phyloP scores from a whole-genome alignment of 345 rosid genomes.

The Capsella bursapastoris region DNA sequence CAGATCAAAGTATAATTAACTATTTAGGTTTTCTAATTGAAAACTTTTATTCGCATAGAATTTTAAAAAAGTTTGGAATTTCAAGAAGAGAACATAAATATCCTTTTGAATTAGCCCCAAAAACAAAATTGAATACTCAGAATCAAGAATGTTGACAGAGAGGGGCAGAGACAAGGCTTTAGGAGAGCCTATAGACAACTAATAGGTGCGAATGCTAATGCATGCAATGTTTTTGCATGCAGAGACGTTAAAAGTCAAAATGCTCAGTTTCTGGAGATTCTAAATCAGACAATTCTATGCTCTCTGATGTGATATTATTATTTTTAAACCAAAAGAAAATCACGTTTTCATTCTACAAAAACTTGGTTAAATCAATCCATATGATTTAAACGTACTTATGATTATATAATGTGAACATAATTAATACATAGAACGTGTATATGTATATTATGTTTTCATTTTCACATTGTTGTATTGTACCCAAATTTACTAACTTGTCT shows the following conservation, averaged over 20 bases:
- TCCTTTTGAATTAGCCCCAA: conserved; percentile 17
- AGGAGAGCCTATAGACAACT: conserved; percentile 39
- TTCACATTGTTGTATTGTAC: conserved; percentile 27
- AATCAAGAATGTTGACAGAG: conserved; percentile 44
- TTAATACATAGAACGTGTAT: conserved; percentile 6
- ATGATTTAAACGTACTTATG: neutral
- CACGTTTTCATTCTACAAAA: neutral
- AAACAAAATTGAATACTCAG: conserved; percentile 10
- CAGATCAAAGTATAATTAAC: neutral
- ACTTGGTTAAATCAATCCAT: neutral
- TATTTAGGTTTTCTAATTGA: neutral
- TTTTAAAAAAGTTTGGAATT: neutral
- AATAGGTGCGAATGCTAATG: conserved; percentile 47
- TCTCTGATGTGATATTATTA: conserved; percentile 21
- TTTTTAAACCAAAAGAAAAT: neutral
- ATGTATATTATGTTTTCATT: neutral
- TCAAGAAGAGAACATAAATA: conserved; percentile 21
- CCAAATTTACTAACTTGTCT: conserved; percentile 32
- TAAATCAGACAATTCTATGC: conserved; percentile 21
- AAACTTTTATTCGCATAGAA: neutral
- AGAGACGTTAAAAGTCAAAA: conserved; percentile 45
- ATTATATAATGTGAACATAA: conserved; percentile 6
- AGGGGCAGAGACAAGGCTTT: conserved; percentile 30
- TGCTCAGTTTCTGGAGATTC: conserved; percentile 45
- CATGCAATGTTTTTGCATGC: conserved; percentile 47